These are phyloP conservation scores for Candida taoyuanica DNA, from an alignment of 805 yeast genomes.

Conservation along the genomic window DNA sequence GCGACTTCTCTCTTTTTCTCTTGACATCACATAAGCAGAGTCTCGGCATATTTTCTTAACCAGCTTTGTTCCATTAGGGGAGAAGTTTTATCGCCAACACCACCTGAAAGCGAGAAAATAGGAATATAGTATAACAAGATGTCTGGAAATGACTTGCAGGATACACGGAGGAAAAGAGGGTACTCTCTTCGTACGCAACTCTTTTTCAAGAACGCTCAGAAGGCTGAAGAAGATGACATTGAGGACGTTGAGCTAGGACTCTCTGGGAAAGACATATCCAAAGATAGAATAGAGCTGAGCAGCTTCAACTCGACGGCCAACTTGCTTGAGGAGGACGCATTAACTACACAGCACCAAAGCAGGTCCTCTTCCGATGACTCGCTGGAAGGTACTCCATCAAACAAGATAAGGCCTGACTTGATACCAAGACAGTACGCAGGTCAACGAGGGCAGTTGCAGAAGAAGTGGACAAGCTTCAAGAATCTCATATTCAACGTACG, in stretches of 20 bases:
- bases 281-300: constrained; percentile 9
- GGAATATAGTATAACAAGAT: no score
- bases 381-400: constrained; percentile 25
- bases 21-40: no score
- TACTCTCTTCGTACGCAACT: constrained; percentile 64
- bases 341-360: background rate
- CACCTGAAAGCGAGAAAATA: background rate
- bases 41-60: no score
- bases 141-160: constrained; percentile 2
- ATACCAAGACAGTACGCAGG: constrained; percentile 19
- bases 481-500: constrained; percentile 42
- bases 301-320: constrained; percentile 8
- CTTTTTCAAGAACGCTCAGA: constrained; percentile 40
- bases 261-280: background rate
- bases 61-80: no score
- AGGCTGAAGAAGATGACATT: constrained; percentile 10
- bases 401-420: constrained; percentile 9
- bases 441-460: constrained; percentile 20
- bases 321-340: constrained; percentile 6
- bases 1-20: no score
- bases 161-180: constrained; percentile 49
- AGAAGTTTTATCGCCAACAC: no score
- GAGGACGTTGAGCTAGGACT: constrained; percentile 13
- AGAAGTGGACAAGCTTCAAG: constrained; percentile 22
- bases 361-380: constrained; percentile 8